These are phyloP conservation scores for Apophysomyces ossiformis DNA, from an alignment of 371 early-diverging fungal genomes.

Conservation along the genomic window DNA sequence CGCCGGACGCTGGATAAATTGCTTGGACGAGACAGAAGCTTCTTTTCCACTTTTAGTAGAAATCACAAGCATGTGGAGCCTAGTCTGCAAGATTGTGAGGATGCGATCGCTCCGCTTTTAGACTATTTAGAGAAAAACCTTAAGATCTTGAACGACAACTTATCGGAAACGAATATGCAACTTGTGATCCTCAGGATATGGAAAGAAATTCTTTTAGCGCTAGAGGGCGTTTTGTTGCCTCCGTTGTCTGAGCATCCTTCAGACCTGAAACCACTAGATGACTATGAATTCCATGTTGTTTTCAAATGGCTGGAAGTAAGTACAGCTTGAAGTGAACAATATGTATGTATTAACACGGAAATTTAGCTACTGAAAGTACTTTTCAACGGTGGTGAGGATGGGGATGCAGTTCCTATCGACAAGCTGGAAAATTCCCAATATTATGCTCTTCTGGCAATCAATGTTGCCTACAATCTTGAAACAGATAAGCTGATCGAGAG, in stretches of 20 bases:
- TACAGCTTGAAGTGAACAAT: neutral
- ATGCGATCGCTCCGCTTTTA: slow-evolving; percentile 66
- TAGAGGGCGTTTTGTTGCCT: slow-evolving; percentile 76
- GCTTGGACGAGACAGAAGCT: slow-evolving; percentile 26
- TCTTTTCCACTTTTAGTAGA: slow-evolving; percentile 25
- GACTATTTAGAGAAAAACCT: slow-evolving; percentile 85
- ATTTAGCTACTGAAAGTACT: slow-evolving; percentile 72
- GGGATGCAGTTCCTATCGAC: slow-evolving; percentile 70
- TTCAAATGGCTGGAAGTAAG: slow-evolving; percentile 63
- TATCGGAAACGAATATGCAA: slow-evolving; percentile 72
- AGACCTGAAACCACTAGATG: slow-evolving; percentile 60
- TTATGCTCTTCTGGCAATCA: slow-evolving; percentile 57
- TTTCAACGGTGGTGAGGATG: slow-evolving; percentile 82
- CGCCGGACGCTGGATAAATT: slow-evolving; percentile 22
- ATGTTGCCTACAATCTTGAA: slow-evolving; percentile 55
- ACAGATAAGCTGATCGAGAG: slow-evolving; percentile 58
- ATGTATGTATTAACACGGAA: slow-evolving; percentile 13
- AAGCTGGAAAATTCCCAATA: slow-evolving; percentile 73
- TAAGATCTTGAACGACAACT: slow-evolving; percentile 64
- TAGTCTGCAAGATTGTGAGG: slow-evolving; percentile 68
- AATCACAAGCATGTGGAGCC: slow-evolving; percentile 20
- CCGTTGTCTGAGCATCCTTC: slow-evolving; percentile 69
- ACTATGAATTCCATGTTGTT: slow-evolving; percentile 66
- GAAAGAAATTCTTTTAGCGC: slow-evolving; percentile 71
- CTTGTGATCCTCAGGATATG: slow-evolving; percentile 78